Evolutionary conservation across 106 monocot species (phyloP).

Genomic region (Acanthochlamys bracteata): DNA sequence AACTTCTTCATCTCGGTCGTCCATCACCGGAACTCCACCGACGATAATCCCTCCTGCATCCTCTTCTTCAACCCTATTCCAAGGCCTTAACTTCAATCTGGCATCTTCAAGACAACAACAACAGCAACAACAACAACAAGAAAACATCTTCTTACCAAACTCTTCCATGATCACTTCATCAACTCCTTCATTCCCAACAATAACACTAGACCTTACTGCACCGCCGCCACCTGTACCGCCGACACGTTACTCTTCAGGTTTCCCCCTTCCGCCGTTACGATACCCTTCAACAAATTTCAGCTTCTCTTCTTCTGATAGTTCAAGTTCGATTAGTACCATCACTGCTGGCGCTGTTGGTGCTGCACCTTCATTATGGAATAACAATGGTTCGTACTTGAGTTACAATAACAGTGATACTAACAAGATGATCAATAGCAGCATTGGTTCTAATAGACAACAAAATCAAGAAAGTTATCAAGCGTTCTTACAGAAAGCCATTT

Average conservation of each 20-base stretch:
- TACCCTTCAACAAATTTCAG: constrained; percentile 29
- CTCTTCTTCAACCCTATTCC: not conserved
- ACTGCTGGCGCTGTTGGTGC: not conserved
- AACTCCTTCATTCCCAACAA: constrained; percentile 55
- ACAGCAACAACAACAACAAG: not conserved
- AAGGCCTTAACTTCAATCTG: constrained; percentile 29
- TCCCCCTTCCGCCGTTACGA: constrained; percentile 2
- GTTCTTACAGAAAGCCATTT: constrained; percentile 5
- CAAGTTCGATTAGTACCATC: not conserved
- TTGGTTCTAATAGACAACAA: not conserved
- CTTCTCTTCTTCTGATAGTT: constrained; percentile 27
- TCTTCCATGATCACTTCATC: constrained; percentile 34
- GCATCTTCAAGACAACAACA: constrained; percentile 2
- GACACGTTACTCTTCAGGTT: constrained; percentile 9
- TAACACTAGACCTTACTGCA: constrained; percentile 85
- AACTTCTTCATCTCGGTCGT: constrained; percentile 23
- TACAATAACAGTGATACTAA: too few species aligned
- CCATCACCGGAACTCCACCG: not conserved
- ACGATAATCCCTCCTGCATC: not conserved
- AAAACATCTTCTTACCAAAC: constrained; percentile 41
- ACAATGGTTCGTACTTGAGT: too few species aligned
- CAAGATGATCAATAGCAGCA: too few species aligned
- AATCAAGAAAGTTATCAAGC: constrained; percentile 18
- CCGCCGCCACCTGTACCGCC: constrained; percentile 17
- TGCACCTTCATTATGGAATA: not conserved